Conservation (phyloP, 768 basidiomycete species). For the Rickenella mellea region DNA sequence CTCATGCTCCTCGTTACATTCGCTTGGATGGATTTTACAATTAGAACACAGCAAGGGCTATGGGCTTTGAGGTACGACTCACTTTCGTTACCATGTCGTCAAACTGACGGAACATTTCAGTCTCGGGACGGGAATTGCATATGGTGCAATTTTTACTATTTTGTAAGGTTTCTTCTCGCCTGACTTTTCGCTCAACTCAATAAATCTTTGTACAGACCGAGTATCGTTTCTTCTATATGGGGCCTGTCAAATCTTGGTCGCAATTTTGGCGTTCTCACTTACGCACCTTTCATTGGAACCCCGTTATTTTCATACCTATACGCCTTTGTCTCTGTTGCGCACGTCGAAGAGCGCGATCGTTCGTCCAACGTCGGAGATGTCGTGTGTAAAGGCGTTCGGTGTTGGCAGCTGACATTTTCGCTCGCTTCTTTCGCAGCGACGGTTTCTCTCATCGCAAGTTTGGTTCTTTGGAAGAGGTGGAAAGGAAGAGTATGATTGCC, state of each 20-base stretch:
- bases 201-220: slow-evolving; percentile 37
- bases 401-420: slow-evolving; percentile 63
- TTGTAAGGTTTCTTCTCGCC: slow-evolving; percentile 36
- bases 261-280: slow-evolving; percentile 68
- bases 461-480: slow-evolving; percentile 59
- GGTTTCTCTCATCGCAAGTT: slow-evolving; percentile 32
- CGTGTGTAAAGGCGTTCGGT: slow-evolving; percentile 48
- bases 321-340: slow-evolving; percentile 52
- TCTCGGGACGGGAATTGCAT: slow-evolving; percentile 55
- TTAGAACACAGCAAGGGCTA: slow-evolving; percentile 40
- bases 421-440: slow-evolving; percentile 33
- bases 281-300: slow-evolving; percentile 69
- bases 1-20: slow-evolving; percentile 41
- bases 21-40: slow-evolving; percentile 41
- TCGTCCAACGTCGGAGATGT: no score
- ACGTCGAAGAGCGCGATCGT: slow-evolving; percentile 31
- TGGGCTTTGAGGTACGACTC: slow-evolving; percentile 59
- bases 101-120: slow-evolving; percentile 23
- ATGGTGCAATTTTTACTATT: slow-evolving; percentile 63
- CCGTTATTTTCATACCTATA: slow-evolving; percentile 73
- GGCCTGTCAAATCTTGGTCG: slow-evolving; percentile 60
- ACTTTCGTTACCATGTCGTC: not conserved
- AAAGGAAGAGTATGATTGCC: slow-evolving; percentile 37
- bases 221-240: slow-evolving; percentile 65
- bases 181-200: slow-evolving; percentile 1